Base-by-base conservation (phyloP, 2,329 filamentous ascomycete species). In the Xylariaceae sp. region DNA sequence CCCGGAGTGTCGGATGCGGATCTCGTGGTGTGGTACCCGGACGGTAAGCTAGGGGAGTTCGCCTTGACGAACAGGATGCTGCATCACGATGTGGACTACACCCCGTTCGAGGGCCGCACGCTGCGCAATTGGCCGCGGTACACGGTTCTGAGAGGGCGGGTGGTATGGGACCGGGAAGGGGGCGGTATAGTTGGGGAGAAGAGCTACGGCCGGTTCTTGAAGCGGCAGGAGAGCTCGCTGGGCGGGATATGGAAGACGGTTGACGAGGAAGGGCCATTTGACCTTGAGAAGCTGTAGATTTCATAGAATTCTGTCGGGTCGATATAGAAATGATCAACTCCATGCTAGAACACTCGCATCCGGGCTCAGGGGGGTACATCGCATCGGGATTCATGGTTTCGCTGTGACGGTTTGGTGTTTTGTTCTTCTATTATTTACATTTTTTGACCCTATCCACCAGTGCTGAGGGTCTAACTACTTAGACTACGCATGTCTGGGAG, bases 1-100 rank as follows among this genome's bases (percentile, higher is more conserved):
- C 76, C 78, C 2, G 80, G 78, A 0, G 66, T 76, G 32, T 71
- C 67, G 1, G 80, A 84, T 65, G 80, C 80, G 1, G 80, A 84
- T 65, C 64, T 84, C 34, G 76, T 77, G 10, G 74, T 83, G 18
- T 84, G 80, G 79, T 80, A 82, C 64, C 78, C 79, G 1, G 68
- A 74, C 10, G 71, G 68, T 2, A 67, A 63, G 49, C 59, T 75
- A 60, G 64, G 75, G 16, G 66, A 70, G 12, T 74, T 80, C 57
- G 66, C 61, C 19, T 55, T 81, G 52, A 77, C 68, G 39, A 83
- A 84, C 60, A 69, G 71, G 7, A 76, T 78, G 68, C 65, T 85
- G 57, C 81, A 86, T 65, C 82, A 85, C 63, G 74, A 80, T 55
- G 76, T 83, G 2, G 81, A 86, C 61, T 84, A 85, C 61, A 84